These are phyloP conservation scores for Cladosporium sp. DNA, from an alignment of 2,329 filamentous ascomycete genomes.

Conservation along the genomic window DNA sequence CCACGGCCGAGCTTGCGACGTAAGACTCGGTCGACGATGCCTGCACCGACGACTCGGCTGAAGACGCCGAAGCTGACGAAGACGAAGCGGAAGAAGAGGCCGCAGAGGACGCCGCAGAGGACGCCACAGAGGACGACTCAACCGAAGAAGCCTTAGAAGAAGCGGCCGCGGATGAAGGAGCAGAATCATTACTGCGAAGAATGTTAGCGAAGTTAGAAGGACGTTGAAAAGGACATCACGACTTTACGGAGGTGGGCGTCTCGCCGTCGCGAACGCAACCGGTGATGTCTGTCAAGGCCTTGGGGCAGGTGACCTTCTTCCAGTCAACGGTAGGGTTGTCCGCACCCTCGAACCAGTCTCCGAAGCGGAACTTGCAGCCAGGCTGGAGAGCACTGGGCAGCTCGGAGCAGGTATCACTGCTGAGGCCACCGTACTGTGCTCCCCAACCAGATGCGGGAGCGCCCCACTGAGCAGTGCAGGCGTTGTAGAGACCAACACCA, in stretches of 20 bases:
- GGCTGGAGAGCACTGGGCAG: slow-evolving; percentile 53
- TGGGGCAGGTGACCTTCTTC: slow-evolving; percentile 54
- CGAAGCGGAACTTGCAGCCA: slow-evolving; percentile 60
- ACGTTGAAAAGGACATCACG: not conserved
- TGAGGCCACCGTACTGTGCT: slow-evolving; percentile 56
- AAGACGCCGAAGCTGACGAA: slow-evolving; percentile 5
- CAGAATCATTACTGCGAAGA: slow-evolving; percentile 3
- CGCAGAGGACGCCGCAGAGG: slow-evolving; percentile 10
- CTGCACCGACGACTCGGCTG: slow-evolving; percentile 2
- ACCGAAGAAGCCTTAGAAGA: slow-evolving; percentile 9
- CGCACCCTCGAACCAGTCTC: slow-evolving; percentile 57
- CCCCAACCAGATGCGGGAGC: slow-evolving; percentile 51
- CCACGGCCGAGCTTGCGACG: not conserved
- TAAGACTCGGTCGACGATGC: slow-evolving; percentile 3
- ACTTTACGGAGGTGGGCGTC: slow-evolving; percentile 14
- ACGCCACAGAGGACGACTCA: slow-evolving; percentile 5
- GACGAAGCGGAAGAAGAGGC: slow-evolving; percentile 8
- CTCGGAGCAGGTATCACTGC: slow-evolving; percentile 46
- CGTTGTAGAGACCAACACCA: slow-evolving; percentile 54
- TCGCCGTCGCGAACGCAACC: slow-evolving; percentile 35
- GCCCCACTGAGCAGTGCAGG: slow-evolving; percentile 37
- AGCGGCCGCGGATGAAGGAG: slow-evolving; percentile 10
- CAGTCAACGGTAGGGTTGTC: slow-evolving; percentile 43
- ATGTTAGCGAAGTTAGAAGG: slow-evolving; percentile 1
- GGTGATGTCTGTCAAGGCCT: slow-evolving; percentile 43